Percentiles rank a stretch among this genome's conserved stretches.
phyloP scores from a whole-genome alignment of 805 yeast species.

The Ogataea kodamae region DNA sequence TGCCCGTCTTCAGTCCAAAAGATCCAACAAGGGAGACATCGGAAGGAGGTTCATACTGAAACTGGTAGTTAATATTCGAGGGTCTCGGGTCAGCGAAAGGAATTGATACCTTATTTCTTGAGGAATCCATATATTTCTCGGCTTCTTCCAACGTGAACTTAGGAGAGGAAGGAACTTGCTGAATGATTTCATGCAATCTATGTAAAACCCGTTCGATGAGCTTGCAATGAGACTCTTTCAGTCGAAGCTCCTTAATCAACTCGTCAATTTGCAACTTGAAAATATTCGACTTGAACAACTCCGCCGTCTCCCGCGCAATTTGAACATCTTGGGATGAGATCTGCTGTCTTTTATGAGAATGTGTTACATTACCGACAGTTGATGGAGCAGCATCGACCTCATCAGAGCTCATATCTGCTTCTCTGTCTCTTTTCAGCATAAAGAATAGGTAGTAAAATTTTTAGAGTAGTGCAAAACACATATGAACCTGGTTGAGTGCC shows the following conservation, averaged over 20 bases:
- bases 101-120: slow-evolving; percentile 48
- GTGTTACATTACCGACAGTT: neutral
- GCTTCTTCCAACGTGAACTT: slow-evolving; percentile 56
- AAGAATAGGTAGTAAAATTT: slow-evolving; percentile 7
- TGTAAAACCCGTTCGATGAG: slow-evolving; percentile 74
- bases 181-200: slow-evolving; percentile 64
- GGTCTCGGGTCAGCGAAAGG: slow-evolving; percentile 95
- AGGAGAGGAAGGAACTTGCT: slow-evolving; percentile 56
- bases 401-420: slow-evolving; percentile 4
- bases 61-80: slow-evolving; percentile 58
- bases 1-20: slow-evolving; percentile 81
- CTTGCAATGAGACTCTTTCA: slow-evolving; percentile 65
- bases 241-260: slow-evolving; percentile 70
- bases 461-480: slow-evolving; percentile 12
- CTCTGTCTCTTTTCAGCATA: slow-evolving; percentile 11
- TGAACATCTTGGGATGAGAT: slow-evolving; percentile 80
- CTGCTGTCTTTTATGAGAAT: slow-evolving; percentile 5
- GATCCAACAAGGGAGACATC: slow-evolving; percentile 82
- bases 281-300: slow-evolving; percentile 88
- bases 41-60: slow-evolving; percentile 66
- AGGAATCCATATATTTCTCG: slow-evolving; percentile 45
- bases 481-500: too few species aligned
- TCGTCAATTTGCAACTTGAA: slow-evolving; percentile 96
- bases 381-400: neutral
- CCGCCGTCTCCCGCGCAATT: slow-evolving; percentile 89